Conservation (phyloP, 345 rosid species). For the Pistacia atlantica region DNA sequence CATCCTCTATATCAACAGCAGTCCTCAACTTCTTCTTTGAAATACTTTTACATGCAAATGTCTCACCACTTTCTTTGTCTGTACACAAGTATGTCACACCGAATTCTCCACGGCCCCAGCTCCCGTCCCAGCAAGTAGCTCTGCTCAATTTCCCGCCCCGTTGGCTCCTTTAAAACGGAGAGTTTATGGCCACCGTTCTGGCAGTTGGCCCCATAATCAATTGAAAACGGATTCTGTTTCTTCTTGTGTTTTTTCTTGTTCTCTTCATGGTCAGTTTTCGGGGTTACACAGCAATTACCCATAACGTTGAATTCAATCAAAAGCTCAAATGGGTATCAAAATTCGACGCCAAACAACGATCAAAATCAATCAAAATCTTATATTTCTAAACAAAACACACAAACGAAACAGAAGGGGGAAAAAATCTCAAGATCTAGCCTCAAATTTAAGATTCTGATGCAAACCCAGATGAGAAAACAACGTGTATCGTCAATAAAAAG, state of each 20-base stretch:
- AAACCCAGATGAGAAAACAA: constrained; percentile 11
- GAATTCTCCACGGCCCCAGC: constrained; percentile 97
- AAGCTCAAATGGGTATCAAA: constrained; percentile 18
- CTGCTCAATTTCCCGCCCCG: constrained; percentile 67
- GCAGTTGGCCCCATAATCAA: constrained; percentile 44
- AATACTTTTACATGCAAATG: constrained; percentile 85
- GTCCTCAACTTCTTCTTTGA: constrained; percentile 95
- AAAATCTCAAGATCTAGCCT: constrained; percentile 10
- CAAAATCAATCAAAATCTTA: constrained; percentile 11
- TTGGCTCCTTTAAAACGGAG: constrained; percentile 66
- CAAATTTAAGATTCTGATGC: constrained; percentile 7
- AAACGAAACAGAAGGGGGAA: background rate
- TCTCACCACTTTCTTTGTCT: constrained; percentile 52
- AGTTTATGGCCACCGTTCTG: constrained; percentile 51
- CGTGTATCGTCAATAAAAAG: background rate
- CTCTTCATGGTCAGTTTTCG: constrained; percentile 35
- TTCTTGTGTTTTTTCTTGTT: constrained; percentile 45
- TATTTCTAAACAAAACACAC: constrained; percentile 13
- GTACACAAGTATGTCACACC: constrained; percentile 90
- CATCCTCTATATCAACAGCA: constrained; percentile 91
- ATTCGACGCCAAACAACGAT: constrained; percentile 1
- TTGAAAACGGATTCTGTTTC: constrained; percentile 73
- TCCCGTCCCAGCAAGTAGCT: constrained; percentile 82
- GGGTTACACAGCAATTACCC: constrained; percentile 91
- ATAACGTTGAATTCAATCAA: constrained; percentile 32